Evolutionary conservation across 352 stramenopile species (phyloP).

Genomic region (Globisporangium rhizosaccharum): DNA sequence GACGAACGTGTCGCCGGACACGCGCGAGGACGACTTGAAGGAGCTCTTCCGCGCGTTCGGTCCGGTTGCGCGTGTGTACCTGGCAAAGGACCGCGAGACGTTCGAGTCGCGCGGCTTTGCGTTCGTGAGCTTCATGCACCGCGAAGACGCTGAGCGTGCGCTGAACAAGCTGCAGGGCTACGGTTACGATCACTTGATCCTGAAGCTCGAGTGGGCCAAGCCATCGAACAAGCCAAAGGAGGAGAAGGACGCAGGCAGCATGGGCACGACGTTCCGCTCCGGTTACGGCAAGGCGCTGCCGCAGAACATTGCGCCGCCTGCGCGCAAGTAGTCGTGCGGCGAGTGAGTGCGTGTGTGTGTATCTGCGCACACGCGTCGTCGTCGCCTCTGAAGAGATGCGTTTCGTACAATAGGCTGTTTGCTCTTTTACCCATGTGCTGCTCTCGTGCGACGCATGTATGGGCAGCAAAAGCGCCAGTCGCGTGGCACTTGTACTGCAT

Average conservation of each 20-base stretch:
- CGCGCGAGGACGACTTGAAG: constrained; percentile 96
- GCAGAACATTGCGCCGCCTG: constrained; percentile 75
- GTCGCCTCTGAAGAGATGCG: neutral
- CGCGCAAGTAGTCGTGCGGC: constrained; percentile 57
- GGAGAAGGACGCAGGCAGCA: constrained; percentile 66
- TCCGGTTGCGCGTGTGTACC: constrained; percentile 95
- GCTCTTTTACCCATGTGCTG: no score
- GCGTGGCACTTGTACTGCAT: no score
- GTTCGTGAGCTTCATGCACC: constrained; percentile 97
- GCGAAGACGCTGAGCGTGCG: constrained; percentile 93
- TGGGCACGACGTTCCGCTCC: constrained; percentile 85
- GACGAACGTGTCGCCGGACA: constrained; percentile 99
- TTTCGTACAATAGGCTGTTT: neutral
- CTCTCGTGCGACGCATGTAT: no score
- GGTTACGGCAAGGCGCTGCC: constrained; percentile 86
- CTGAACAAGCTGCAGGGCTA: constrained; percentile 97
- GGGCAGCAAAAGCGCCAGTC: no score
- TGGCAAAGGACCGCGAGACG: constrained; percentile 98
- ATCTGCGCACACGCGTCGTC: neutral
- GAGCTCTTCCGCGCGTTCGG: constrained; percentile 98
- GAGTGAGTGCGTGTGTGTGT: constrained; percentile 3
- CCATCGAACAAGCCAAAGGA: constrained; percentile 86
- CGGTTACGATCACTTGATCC: constrained; percentile 99
- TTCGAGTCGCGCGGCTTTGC: constrained; percentile 97
- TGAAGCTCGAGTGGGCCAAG: constrained; percentile 99